These are phyloP conservation scores for Asclepias syriaca DNA, from an alignment of 257 asterid genomes.

Conservation along the genomic window DNA sequence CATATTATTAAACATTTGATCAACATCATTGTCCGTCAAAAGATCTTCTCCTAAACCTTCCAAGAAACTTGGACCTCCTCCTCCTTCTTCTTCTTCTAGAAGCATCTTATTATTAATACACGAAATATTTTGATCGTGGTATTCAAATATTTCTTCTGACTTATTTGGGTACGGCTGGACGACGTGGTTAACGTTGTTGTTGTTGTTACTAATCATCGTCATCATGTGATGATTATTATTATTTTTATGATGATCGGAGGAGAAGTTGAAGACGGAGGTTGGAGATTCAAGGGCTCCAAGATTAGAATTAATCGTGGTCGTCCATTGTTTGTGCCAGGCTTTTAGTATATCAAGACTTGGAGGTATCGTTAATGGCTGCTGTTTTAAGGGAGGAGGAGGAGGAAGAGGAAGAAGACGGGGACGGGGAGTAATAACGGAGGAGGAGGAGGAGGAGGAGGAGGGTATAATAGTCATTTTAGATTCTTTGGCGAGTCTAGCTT, in stretches of 20 bases:
- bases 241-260: not conserved
- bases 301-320: not conserved
- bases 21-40: not conserved
- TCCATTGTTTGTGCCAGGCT: not conserved
- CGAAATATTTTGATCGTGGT: too few species aligned
- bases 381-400: not conserved
- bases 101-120: too few species aligned
- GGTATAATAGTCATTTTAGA: not conserved
- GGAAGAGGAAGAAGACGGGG: not conserved
- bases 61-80: constrained; percentile 5
- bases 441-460: not conserved
- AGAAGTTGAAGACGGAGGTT: constrained; percentile 11
- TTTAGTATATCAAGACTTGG: constrained; percentile 1
- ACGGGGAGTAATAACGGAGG: not conserved
- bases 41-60: not conserved
- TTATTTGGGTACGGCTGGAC: not conserved
- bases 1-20: too few species aligned
- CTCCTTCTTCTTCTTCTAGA: not conserved
- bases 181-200: too few species aligned
- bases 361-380: not conserved
- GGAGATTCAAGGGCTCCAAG: constrained; percentile 10
- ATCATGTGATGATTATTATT: too few species aligned
- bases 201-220: too few species aligned
- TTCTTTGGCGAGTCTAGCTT: constrained; percentile 21
- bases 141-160: too few species aligned